Evolutionary conservation across 2,329 filamentous ascomycete genomes (phyloP), one percentile per base, ranked within the genome.

Genomic region (Hypoxylon sp.): DNA sequence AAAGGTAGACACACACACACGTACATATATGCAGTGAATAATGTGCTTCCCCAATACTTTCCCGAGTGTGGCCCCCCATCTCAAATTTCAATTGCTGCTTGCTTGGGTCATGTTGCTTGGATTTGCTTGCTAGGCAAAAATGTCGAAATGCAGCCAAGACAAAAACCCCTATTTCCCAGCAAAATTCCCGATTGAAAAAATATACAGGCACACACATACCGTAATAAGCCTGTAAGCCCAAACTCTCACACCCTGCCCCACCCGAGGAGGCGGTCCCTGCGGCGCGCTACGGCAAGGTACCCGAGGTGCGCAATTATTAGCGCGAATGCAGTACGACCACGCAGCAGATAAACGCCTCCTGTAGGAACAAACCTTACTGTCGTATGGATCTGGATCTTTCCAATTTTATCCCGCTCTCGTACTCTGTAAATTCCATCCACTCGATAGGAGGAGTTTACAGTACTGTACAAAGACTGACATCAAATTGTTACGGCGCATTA

Each of bases 261-360:
- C 55, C 61, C 62, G 52, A 65, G 17, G 13, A 63, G 55, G 63
- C 63, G 63, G 69, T 61, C 63, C 70, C 69, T 66, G 67, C 60
- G 62, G 69, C 66, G 68, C 72, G 66, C 73, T 74, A 74, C 73
- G 71, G 73, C 64, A 74, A 74, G 73, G 73, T 74, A 74, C 73
- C 73, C 73, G 73, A 71, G 44, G 66, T 70, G 68, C 69, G 65
- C 69, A 70, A 74, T 44, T 72, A 64, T 67, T 72, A 70, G 69
- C 69, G 69, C 60, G 37, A 55, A 71, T 67, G 69, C 69, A 59
- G 69, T 71, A 65, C 69, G 26, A 71, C 69, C 69, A 37, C 53
- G 48, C 39, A 44, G 39, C 39, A 59, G 44, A 33, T 51, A 44
- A 63, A 59, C 42, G 37, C 37, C 24, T 51, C 47, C 51, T 63